Base-by-base conservation (phyloP, 2,329 filamentous ascomycete species). In the Phialophora macrospora region DNA sequence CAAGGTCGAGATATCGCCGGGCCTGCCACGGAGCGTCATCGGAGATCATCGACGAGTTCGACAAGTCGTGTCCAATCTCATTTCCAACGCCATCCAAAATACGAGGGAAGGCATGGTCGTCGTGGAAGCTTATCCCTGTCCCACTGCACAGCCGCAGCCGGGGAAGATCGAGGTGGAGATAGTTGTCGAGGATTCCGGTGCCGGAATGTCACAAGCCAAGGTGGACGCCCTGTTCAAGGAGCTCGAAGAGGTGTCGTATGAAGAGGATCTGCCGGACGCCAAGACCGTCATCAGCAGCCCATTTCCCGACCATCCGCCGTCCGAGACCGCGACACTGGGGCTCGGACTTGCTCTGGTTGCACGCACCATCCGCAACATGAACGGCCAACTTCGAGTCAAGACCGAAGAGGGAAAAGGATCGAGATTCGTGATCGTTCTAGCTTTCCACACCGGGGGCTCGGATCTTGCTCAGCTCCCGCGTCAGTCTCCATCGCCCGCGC, bases 291-390 rank as follows among this genome's bases (percentile, higher is more conserved):
- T 78, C 63, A 80, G 76, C 0, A 82, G 85, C 60, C 60, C 48
- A 8, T 75, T 77, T 12, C n/a, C 70, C 4, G 77, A 78, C 14
- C 67, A 76, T 2, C 77, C 77, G 38, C 69, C 73, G 4, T 70
- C 75, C 9, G 73, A 78, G 7, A 80, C 80, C 60, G 78, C 80
- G 9, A 88, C 87, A 0, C 78, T 96, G 0, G 93, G 93, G 0
- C 83, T 97, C 9, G 93, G 93, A 0, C 82, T 97, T n/a, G 93
- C 93, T 0, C 83, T 96, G 12, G 93, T 96, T n/a, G 90, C 91
- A 17, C 87, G 93, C 44, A 91, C 92, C 41, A 84, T 97, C 34
- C 86, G 88, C n/a, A 96, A 93, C 73, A 95, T 96, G 91, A 89
- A 94, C 65, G 93, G 93, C 0, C 93, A 96, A 73, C 77, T 97